Evolutionary conservation across 2,329 filamentous ascomycete species (phyloP), one percentile per base, ranked within the genome.

Genomic region (Emericellopsis cladophorae): DNA sequence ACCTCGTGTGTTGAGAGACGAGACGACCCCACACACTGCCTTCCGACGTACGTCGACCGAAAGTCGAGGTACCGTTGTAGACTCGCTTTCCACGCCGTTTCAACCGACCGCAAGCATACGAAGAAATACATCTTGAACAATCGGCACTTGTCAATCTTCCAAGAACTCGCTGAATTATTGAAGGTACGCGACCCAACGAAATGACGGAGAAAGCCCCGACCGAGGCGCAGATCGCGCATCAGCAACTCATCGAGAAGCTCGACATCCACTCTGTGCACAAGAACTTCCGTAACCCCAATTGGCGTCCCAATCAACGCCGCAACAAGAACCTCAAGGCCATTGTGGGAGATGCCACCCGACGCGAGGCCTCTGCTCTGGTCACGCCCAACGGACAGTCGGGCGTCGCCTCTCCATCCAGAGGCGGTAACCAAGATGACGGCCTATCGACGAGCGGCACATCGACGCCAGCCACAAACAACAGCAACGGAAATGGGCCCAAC

Each of bases 291-390:
- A 95, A 88, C 57, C 70, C 83, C 3, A 67, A 78, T 58, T 98
- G 92, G 92, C 88, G 85, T 56, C 87, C 92, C 14, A 87, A 90
- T 49, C 83, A 89, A 61, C 88, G 92, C 40, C 86, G 92, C 62
- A 98, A 98, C 76, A 98, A 98, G 70, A 96, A 95, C 62, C 81
- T 96, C 63, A 96, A 96, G 64, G 86, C 94, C 52, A 92, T 98
- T 46, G 73, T 98, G 45, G 84, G 87, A 44, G 92, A 98, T 54
- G 85, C 84, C 11, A 78, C 84, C 18, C 82, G 87, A 51, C 86
- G 84, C 56, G 90, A 96, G 67, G 86, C 87, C n/a, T 94, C 88
- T 4, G 73, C 85, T 31, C 71, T 89, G 54, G 86, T 83, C 14
- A 95, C 76, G 2, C 73, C 86, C 0, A 82, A 85, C 56, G 84